Evolutionary conservation across 225 moss, liverwort and hornwort species (phyloP).

Genomic region (Physcomitrium patens): DNA sequence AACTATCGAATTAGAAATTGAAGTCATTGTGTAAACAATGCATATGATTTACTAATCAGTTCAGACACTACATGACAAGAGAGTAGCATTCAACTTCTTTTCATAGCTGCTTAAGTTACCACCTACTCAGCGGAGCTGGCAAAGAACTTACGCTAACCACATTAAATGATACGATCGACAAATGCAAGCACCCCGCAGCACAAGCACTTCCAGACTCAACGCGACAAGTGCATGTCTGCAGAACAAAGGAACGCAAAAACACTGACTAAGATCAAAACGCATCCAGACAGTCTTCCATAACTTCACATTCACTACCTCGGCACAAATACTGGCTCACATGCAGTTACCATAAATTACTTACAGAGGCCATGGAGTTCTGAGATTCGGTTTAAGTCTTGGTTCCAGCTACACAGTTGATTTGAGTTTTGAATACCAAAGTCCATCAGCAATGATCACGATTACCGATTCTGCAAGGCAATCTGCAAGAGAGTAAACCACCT

Average conservation of each 20-base stretch:
- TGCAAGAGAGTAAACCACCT: slow-evolving; percentile 71
- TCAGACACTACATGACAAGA: too few relatives aligned
- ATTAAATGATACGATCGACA: neutral
- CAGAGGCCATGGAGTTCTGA: slow-evolving; percentile 43
- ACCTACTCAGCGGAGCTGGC: too few relatives aligned
- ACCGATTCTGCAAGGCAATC: slow-evolving; percentile 69
- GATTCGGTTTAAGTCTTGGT: slow-evolving; percentile 40
- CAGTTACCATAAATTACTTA: slow-evolving; percentile 31
- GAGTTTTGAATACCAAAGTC: slow-evolving; percentile 38
- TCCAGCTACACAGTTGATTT: slow-evolving; percentile 50
- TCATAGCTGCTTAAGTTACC: too few relatives aligned
- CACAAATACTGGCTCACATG: slow-evolving; percentile 4
- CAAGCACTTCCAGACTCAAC: slow-evolving; percentile 1
- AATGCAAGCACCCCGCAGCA: neutral
- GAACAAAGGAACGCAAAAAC: neutral
- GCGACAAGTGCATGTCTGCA: slow-evolving; percentile 7
- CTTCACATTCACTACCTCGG: slow-evolving; percentile 5
- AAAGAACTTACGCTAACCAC: too few relatives aligned
- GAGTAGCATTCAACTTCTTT: too few relatives aligned
- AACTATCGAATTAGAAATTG: too few relatives aligned
- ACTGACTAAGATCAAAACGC: neutral
- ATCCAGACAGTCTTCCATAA: neutral
- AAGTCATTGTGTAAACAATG: too few relatives aligned
- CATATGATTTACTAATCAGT: too few relatives aligned
- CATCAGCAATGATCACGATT: slow-evolving; percentile 37